These are phyloP conservation scores for Penstemon eatonii DNA, from an alignment of 257 asterid genomes.

Conservation along the genomic window DNA sequence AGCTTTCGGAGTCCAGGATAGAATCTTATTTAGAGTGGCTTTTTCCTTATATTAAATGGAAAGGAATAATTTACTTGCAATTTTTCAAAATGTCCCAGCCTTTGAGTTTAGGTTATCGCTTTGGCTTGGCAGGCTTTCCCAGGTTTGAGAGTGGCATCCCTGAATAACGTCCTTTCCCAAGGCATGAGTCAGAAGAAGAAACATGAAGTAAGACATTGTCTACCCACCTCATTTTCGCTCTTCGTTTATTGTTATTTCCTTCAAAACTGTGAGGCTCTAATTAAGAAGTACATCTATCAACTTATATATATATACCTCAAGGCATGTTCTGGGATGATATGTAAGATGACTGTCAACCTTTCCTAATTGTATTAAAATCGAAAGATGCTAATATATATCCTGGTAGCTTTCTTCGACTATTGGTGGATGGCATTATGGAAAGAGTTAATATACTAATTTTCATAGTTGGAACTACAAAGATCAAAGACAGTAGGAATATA, in stretches of 20 bases:
- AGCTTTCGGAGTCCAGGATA: slow-evolving; percentile 15
- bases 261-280: slow-evolving; percentile 15
- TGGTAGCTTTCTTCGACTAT: slow-evolving; percentile 11
- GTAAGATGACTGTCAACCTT: slow-evolving; percentile 18
- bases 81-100: slow-evolving; percentile 13
- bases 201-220: slow-evolving; percentile 69
- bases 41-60: slow-evolving; percentile 12
- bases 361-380: slow-evolving; percentile 11
- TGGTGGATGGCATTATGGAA: slow-evolving; percentile 16
- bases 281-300: slow-evolving; percentile 15
- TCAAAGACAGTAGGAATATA: slow-evolving; percentile 3
- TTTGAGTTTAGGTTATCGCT: slow-evolving; percentile 20
- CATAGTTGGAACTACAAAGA: slow-evolving; percentile 4
- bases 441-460: slow-evolving; percentile 21
- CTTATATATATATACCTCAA: background rate
- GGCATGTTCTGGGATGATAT: slow-evolving; percentile 7
- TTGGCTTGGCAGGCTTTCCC: slow-evolving; percentile 62
- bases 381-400: slow-evolving; percentile 10
- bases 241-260: slow-evolving; percentile 23
- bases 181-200: slow-evolving; percentile 96
- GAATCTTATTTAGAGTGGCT: background rate
- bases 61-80: slow-evolving; percentile 4
- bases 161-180: slow-evolving; percentile 72
- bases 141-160: slow-evolving; percentile 46
- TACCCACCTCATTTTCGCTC: slow-evolving; percentile 9